These are phyloP conservation scores for Phytopythium kandeliae DNA, from an alignment of 352 stramenopile genomes.

Conservation along the genomic window DNA sequence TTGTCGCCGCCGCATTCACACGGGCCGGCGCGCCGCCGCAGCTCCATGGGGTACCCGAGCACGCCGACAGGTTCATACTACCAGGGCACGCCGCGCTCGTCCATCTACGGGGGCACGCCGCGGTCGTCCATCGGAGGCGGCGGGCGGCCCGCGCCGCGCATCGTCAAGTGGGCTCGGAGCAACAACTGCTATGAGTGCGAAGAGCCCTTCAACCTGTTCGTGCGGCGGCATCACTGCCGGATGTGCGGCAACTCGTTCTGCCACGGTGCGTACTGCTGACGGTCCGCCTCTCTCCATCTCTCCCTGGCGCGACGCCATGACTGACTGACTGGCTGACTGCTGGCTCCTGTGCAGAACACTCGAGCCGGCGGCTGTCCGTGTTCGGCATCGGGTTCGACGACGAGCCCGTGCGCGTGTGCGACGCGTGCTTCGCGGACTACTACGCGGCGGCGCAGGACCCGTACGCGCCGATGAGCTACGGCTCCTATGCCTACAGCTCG, in stretches of 20 bases:
- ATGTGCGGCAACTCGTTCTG: constrained; percentile 88
- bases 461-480: constrained; percentile 15
- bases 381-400: constrained; percentile 78
- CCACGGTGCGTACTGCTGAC: constrained; percentile 23
- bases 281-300: too few species aligned
- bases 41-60: constrained; percentile 20
- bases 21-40: constrained; percentile 13
- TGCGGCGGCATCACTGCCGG: constrained; percentile 79
- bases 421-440: constrained; percentile 81
- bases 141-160: constrained; percentile 34
- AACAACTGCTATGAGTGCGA: constrained; percentile 84
- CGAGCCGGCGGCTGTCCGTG: constrained; percentile 64
- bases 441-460: constrained; percentile 33
- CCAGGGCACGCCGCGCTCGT: constrained; percentile 15
- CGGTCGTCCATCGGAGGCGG: constrained; percentile 20
- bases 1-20: constrained; percentile 25
- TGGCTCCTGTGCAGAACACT: constrained; percentile 57
- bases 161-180: constrained; percentile 78
- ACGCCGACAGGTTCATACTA: constrained; percentile 34
- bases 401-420: constrained; percentile 80
- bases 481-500: constrained; percentile 16
- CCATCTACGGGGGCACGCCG: constrained; percentile 20
- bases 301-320: neutral
- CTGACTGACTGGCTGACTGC: too few species aligned
- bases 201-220: constrained; percentile 78